Evolutionary conservation across 2,329 filamentous ascomycete species (phyloP).

Genomic region (Stylonectria norvegica): DNA sequence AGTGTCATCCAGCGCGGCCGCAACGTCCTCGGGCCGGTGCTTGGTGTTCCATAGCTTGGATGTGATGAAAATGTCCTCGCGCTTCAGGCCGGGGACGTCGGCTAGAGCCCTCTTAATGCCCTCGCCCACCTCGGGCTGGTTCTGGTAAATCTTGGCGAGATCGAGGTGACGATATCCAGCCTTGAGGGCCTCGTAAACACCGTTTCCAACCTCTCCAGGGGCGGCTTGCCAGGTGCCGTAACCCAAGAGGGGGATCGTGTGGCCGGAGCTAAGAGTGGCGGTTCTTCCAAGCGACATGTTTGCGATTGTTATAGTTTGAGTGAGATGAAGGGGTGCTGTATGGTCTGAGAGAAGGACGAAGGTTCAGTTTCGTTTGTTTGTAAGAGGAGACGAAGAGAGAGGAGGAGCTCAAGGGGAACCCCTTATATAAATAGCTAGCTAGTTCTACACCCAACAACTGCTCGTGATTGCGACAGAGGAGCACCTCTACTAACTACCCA

Average conservation of each 20-base stretch:
- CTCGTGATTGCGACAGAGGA: too few species aligned
- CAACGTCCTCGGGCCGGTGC: slow-evolving; percentile 59
- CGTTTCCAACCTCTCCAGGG: slow-evolving; percentile 60
- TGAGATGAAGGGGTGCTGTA: too few species aligned
- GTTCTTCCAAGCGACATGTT: slow-evolving; percentile 55
- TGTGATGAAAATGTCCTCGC: slow-evolving; percentile 59
- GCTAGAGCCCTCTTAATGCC: slow-evolving; percentile 48
- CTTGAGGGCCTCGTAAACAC: slow-evolving; percentile 62
- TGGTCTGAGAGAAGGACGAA: too few species aligned
- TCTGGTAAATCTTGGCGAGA: slow-evolving; percentile 56
- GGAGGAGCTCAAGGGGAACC: too few species aligned
- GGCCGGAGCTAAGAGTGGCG: slow-evolving; percentile 60
- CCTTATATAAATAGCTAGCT: too few species aligned
- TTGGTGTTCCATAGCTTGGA: slow-evolving; percentile 63
- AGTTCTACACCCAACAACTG: too few species aligned
- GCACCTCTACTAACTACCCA: too few species aligned
- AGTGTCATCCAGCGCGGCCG: slow-evolving; percentile 53
- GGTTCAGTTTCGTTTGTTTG: too few species aligned
- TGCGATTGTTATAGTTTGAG: slow-evolving; percentile 6
- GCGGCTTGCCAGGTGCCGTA: slow-evolving; percentile 66
- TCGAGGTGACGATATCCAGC: slow-evolving; percentile 63
- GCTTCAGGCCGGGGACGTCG: slow-evolving; percentile 50
- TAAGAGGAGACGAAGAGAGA: too few species aligned
- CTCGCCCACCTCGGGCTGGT: slow-evolving; percentile 57
- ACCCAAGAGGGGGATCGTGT: slow-evolving; percentile 60